phyloP scores from a whole-genome alignment of 2,329 filamentous ascomycete genomes.

The Epichloe sibirici region DNA sequence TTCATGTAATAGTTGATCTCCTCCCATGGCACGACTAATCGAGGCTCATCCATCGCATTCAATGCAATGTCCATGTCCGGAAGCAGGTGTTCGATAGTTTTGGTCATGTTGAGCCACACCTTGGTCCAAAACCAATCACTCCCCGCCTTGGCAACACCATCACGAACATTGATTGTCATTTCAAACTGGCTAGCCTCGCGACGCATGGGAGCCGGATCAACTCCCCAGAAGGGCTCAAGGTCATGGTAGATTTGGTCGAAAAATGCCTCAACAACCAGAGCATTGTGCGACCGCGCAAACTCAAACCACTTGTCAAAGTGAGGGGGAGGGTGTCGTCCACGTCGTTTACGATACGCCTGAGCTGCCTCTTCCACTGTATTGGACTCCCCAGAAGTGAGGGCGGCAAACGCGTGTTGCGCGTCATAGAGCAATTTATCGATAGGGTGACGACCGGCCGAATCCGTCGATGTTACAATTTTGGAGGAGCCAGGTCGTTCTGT shows the following conservation, averaged over 20 bases:
- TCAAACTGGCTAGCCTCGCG: constrained; percentile 42
- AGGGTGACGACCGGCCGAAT: constrained; percentile 25
- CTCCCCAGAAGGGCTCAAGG: constrained; percentile 44
- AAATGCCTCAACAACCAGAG: constrained; percentile 49
- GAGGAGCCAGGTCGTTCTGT: constrained; percentile 1
- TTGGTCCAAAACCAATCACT: constrained; percentile 47
- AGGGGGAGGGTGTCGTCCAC: constrained; percentile 50
- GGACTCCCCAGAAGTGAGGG: constrained; percentile 31
- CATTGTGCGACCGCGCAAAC: constrained; percentile 39
- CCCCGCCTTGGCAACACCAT: constrained; percentile 35
- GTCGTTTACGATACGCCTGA: constrained; percentile 41
- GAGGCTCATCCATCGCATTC: constrained; percentile 56
- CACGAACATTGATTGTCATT: constrained; percentile 48
- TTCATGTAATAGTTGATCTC: constrained; percentile 42
- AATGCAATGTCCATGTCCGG: constrained; percentile 58
- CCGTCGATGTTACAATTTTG: neutral
- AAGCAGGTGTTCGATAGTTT: constrained; percentile 39
- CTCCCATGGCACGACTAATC: constrained; percentile 51
- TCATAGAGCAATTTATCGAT: constrained; percentile 39
- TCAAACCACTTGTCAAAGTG: constrained; percentile 49
- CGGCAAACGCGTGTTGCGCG: constrained; percentile 28
- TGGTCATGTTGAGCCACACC: constrained; percentile 42
- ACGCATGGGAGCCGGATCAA: constrained; percentile 34
- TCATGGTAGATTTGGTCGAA: constrained; percentile 54
- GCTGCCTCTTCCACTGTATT: constrained; percentile 42